phyloP scores from a whole-genome alignment of 2,329 filamentous ascomycete genomes.

The Teratosphaeria gauchensis region DNA sequence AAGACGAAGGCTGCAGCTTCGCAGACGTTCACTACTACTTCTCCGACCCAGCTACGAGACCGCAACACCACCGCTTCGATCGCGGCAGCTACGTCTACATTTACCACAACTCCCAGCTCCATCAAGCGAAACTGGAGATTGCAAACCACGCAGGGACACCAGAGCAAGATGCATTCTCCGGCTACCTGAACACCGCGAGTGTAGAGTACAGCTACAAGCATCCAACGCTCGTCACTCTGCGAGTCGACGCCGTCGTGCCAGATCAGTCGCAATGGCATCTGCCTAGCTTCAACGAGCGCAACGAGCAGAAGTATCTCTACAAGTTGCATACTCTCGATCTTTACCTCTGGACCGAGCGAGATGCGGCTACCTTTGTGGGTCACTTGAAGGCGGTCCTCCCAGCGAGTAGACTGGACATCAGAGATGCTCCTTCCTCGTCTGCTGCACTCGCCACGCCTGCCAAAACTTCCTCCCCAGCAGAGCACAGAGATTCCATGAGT shows the following conservation, averaged over 20 bases:
- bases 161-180: slow-evolving; percentile 70
- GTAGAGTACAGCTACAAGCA: slow-evolving; percentile 67
- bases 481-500: slow-evolving; percentile 47
- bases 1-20: slow-evolving; percentile 44
- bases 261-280: slow-evolving; percentile 59
- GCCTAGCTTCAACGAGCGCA: slow-evolving; percentile 54
- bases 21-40: slow-evolving; percentile 75
- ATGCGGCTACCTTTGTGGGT: slow-evolving; percentile 62
- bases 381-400: slow-evolving; percentile 58
- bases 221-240: slow-evolving; percentile 59
- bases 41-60: slow-evolving; percentile 53
- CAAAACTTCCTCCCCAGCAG: slow-evolving; percentile 22
- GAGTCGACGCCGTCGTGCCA: slow-evolving; percentile 44
- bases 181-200: slow-evolving; percentile 54
- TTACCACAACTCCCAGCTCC: slow-evolving; percentile 61
- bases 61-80: slow-evolving; percentile 72
- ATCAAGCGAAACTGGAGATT: slow-evolving; percentile 62
- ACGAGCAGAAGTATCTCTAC: slow-evolving; percentile 72
- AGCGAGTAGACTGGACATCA: slow-evolving; percentile 49
- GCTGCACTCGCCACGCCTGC: slow-evolving; percentile 24
- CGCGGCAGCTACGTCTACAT: slow-evolving; percentile 72
- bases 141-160: slow-evolving; percentile 65
- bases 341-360: slow-evolving; percentile 69
- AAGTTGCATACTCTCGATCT: slow-evolving; percentile 65
- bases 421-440: slow-evolving; percentile 49